phyloP scores from a whole-genome alignment of 306 rosid genomes.

The Elaeagnus macrophylla region DNA sequence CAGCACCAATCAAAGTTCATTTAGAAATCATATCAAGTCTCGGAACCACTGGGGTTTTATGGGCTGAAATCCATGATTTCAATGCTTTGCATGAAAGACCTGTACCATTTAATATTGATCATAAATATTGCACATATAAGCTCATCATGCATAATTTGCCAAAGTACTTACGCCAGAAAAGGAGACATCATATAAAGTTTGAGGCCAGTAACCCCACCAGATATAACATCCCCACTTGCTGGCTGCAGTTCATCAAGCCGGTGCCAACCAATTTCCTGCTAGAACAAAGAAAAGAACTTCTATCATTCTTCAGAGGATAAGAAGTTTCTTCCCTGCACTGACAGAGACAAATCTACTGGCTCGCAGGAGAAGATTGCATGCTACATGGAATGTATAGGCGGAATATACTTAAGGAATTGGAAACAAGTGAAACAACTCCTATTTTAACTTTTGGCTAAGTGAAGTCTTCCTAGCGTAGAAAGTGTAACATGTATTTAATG shows the following conservation, averaged over 20 bases:
- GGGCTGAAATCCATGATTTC: constrained; percentile 63
- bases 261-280: constrained; percentile 97
- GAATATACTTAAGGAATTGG: too few species aligned
- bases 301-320: too few species aligned
- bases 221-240: constrained; percentile 72
- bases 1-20: background rate
- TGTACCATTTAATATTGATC: constrained; percentile 16
- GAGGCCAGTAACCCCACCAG: constrained; percentile 89
- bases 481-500: too few species aligned
- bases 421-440: too few species aligned
- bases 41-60: constrained; percentile 51
- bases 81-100: constrained; percentile 46
- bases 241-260: constrained; percentile 87
- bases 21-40: constrained; percentile 37
- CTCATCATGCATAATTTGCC: constrained; percentile 20
- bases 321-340: background rate
- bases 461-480: too few species aligned
- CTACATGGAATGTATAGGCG: too few species aligned
- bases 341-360: background rate
- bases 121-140: background rate
- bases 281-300: constrained; percentile 9
- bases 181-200: constrained; percentile 99
- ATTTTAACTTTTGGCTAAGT: too few species aligned
- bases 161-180: constrained; percentile 63
- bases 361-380: too few species aligned